A percentile compares a stretch with the other conserved stretches of the same genome.
Evolutionary conservation across 2,329 filamentous ascomycete species (phyloP).

Genomic region (Cladosporium sp.): DNA sequence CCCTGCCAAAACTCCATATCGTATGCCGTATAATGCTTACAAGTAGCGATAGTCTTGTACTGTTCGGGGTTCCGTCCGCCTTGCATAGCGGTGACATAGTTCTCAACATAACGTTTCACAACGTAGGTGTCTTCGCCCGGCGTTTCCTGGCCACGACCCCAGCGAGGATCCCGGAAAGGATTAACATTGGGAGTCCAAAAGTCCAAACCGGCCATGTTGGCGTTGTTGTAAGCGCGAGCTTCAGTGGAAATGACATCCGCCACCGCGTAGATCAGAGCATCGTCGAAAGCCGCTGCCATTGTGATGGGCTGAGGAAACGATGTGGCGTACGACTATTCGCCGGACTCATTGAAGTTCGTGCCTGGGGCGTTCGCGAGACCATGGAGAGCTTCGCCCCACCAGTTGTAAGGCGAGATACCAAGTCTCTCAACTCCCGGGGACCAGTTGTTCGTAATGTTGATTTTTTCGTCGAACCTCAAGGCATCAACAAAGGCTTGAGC

Average conservation of each 20-base stretch:
- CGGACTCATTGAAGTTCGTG: conserved; percentile 49
- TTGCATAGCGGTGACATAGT: conserved; percentile 9
- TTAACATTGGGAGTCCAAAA: conserved; percentile 68
- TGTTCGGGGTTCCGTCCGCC: background rate
- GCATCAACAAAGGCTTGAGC: conserved; percentile 46
- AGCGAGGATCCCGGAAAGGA: conserved; percentile 11
- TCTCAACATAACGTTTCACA: conserved; percentile 5
- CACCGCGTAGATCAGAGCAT: conserved; percentile 55
- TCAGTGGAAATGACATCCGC: conserved; percentile 56
- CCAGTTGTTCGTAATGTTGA: conserved; percentile 49
- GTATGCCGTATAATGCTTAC: conserved; percentile 9
- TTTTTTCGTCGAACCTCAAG: conserved; percentile 36
- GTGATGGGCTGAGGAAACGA: conserved; percentile 63
- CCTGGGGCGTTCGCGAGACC: conserved; percentile 55
- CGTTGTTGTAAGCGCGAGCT: conserved; percentile 62
- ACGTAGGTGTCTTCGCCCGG: conserved; percentile 7
- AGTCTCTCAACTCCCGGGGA: conserved; percentile 51
- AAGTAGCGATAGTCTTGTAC: conserved; percentile 11
- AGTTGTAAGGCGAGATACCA: conserved; percentile 55
- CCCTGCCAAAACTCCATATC: conserved; percentile 6
- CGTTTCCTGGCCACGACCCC: conserved; percentile 8
- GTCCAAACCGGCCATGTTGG: conserved; percentile 51
- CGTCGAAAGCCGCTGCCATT: conserved; percentile 61
- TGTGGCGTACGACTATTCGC: conserved; percentile 57
- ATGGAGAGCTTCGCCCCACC: conserved; percentile 61